Base-by-base conservation (phyloP, 208 protist species). In the Trypanosoma mega region DNA sequence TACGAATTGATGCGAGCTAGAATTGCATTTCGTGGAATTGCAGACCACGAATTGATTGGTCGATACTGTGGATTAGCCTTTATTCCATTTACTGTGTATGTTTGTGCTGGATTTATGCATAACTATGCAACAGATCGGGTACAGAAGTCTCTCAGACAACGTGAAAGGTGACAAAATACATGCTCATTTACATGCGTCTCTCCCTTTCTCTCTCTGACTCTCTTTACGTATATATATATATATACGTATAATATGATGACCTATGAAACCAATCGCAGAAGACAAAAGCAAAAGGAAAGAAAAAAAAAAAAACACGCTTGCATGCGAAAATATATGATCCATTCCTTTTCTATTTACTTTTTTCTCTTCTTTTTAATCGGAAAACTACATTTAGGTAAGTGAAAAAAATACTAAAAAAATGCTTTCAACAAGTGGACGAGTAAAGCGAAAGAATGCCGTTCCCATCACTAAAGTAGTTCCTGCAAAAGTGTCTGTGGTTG, bases 11-110 rank as follows among this genome's bases (percentile, higher is more conserved):
- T 72, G 33, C 71, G 78, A 8, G 80, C 80, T 1, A 55, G 86
- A 14, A 83, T 87, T 78, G 51, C 70, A 36, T 49, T 93, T 68
- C 72, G 87, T 23, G 62, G 78, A 16, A 29, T 88, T 8, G 33
- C 53, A 16, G 87, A 93, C 70, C 72, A 85, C 49, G 83, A 93
- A 27, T 49, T 88, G 4, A 79, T 93, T 58, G 87, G 87, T 0
- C 82, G 83, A n/a, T 85, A 83, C 41, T 88, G 80, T 60, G 86
- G 86, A 4, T 36, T 93, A 0, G 36, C 87, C 45, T 16, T 93
- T 8, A 80, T 93, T 57, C 86, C 86, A 0, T 93, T 93, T 37
- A 63, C 75, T 18, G 21, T 89, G 1, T 93, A 84, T 51, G 26
- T 88, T 5, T 90, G 80, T 53, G 54, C 68, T 41, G 87, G 80